Base-by-base conservation (phyloP, 768 basidiomycete genomes). In the Melanogaster broomeanus region DNA sequence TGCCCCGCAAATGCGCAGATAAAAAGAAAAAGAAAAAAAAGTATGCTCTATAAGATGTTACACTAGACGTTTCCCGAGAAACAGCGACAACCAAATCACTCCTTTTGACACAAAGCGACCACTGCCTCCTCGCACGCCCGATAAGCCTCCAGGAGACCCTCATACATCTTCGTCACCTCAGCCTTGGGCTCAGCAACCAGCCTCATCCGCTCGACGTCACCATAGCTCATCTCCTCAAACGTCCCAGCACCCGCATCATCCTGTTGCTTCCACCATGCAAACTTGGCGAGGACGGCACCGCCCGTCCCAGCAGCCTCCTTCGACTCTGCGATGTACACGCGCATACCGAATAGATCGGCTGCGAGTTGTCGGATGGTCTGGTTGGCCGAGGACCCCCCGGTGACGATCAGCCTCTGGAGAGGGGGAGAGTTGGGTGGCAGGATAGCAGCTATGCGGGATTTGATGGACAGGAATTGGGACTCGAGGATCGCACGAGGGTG, bases 381-480 rank as follows among this genome's bases (percentile, higher is more conserved):
- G 62, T 93, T 94, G 2, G 80, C 80, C 6, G 87, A 87, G 0
- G 88, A 84, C 24, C 92, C 92, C 13, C 92, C 92, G 6, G 87
- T 87, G 31, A 90, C 75, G 39, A 93, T 83, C 39, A 93, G 78
- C 28, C 88, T 77, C 37, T 79, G 80, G 39, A 91, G 72, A 4
- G 61, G 51, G 5, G 73, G 70, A 2, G 81, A 74, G 56, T 80
- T 70, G 12, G 75, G 68, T 0, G 86, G 84, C 7, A 91, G 72
- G 60, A 93, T 88, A 8, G 80, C 82, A 4, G 75, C 73, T 27
- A 92, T 80, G 40, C 90, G 80, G 16, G 84, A 82, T 44, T 81
- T 78, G 69, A 93, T 91, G 19, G 88, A 89, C 49, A 94, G 73
- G 61, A 95, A 82, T 63, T 94, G 92, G 1, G 89, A 89, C 66